A percentile compares a stretch with the other conserved stretches of the same genome.
phyloP scores from a whole-genome alignment of 1,284 basidiomycete genomes.

The Mycena citricolor region DNA sequence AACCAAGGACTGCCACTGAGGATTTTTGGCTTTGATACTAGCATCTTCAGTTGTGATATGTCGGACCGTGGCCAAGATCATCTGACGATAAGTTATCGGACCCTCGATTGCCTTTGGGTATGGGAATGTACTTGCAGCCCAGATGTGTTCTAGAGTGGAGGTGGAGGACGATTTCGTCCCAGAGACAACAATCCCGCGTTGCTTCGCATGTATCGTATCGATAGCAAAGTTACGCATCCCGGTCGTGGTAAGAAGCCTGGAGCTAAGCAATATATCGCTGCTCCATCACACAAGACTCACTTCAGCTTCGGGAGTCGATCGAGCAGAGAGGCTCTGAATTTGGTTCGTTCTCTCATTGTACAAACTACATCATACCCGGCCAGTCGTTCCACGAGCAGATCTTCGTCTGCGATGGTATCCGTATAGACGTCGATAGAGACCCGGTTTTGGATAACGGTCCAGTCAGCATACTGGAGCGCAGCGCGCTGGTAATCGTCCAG shows the following conservation, averaged over 20 bases:
- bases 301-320: slow-evolving; percentile 57
- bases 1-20: slow-evolving; percentile 56
- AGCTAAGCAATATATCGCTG: background rate
- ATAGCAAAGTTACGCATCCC: slow-evolving; percentile 52
- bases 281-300: slow-evolving; percentile 25
- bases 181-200: slow-evolving; percentile 54
- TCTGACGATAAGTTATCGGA: slow-evolving; percentile 1
- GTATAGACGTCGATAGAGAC: slow-evolving; percentile 47
- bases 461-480: slow-evolving; percentile 51
- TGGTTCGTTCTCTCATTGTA: slow-evolving; percentile 68
- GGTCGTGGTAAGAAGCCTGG: slow-evolving; percentile 56
- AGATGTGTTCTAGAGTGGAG: slow-evolving; percentile 61
- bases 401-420: slow-evolving; percentile 52
- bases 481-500: slow-evolving; percentile 66
- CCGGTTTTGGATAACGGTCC: slow-evolving; percentile 43
- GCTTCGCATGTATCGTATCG: slow-evolving; percentile 46
- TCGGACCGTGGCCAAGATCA: slow-evolving; percentile 57
- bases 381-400: slow-evolving; percentile 48
- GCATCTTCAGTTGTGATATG: slow-evolving; percentile 51
- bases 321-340: slow-evolving; percentile 49
- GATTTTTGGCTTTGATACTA: slow-evolving; percentile 46
- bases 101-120: background rate
- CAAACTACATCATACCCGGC: slow-evolving; percentile 57
- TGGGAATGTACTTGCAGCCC: slow-evolving; percentile 38
- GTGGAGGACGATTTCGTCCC: slow-evolving; percentile 49